A percentile compares a stretch with the other conserved stretches of the same genome.
These are phyloP conservation scores for Trichosporon asahii DNA, from an alignment of 1,284 basidiomycete genomes.

Conservation along the genomic window DNA sequence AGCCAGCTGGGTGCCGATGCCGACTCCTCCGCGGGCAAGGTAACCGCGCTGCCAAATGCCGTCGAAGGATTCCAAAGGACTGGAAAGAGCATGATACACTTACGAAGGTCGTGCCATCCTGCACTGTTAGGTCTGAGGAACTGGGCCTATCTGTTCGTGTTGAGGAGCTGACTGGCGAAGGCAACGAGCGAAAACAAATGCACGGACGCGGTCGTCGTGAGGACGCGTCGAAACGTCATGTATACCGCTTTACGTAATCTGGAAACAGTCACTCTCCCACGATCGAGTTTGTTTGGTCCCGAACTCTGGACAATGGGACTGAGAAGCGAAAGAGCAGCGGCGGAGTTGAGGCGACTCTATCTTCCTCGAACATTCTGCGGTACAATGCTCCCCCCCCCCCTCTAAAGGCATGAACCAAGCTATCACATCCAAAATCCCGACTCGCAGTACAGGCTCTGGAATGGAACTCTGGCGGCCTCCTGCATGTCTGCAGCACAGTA, in stretches of 20 bases:
- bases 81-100: background rate
- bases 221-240: slow-evolving; percentile 4
- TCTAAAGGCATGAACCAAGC: too few species aligned
- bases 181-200: background rate
- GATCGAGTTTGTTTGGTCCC: background rate
- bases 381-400: too few species aligned
- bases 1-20: too few species aligned
- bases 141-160: background rate
- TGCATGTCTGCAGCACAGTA: too few species aligned
- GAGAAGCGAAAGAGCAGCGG: background rate
- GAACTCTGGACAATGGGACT: background rate
- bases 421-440: too few species aligned
- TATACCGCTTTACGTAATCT: background rate
- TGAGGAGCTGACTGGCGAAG: background rate
- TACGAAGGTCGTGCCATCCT: slow-evolving; percentile 3
- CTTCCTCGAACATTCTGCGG: too few species aligned
- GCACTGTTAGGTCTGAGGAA: background rate
- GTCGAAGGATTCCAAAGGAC: too few species aligned
- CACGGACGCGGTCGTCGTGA: background rate
- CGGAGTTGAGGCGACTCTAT: too few species aligned
- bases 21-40: too few species aligned
- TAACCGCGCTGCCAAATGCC: too few species aligned
- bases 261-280: background rate
- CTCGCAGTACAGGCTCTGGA: too few species aligned
- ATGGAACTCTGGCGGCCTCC: too few species aligned